Evolutionary conservation across 2,329 filamentous ascomycete genomes (phyloP).

Genomic region (Pestalotiopsis sp.): DNA sequence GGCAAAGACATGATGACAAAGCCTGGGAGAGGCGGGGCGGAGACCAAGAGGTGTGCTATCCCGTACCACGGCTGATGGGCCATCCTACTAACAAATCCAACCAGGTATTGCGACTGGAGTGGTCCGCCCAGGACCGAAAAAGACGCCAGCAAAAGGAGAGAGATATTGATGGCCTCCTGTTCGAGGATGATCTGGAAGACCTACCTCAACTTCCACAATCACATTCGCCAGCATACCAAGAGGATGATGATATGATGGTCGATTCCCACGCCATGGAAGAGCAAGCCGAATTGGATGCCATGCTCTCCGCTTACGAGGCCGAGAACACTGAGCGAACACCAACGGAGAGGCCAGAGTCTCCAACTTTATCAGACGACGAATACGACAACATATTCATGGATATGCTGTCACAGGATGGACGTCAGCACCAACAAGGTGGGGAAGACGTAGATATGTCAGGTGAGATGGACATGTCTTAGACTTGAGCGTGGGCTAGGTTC

Average conservation of each 20-base stretch:
- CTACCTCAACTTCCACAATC: conserved; percentile 38
- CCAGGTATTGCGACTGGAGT: conserved; percentile 45
- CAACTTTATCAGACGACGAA: conserved; percentile 54
- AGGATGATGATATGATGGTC: conserved; percentile 56
- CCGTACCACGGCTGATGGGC: not conserved
- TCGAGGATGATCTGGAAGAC: conserved; percentile 56
- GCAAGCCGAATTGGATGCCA: conserved; percentile 59
- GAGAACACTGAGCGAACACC: conserved; percentile 23
- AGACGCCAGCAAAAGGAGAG: conserved; percentile 39
- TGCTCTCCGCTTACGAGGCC: conserved; percentile 51
- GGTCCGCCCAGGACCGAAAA: conserved; percentile 40
- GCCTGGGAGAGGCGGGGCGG: conserved; percentile 63
- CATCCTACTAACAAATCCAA: not conserved
- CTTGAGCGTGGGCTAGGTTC: not conserved
- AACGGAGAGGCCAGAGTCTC: conserved; percentile 33
- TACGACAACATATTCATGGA: conserved; percentile 70
- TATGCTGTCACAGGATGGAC: conserved; percentile 51
- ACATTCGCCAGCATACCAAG: conserved; percentile 23
- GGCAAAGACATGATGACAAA: conserved; percentile 61
- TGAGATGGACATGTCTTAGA: conserved; percentile 51
- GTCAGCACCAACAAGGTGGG: conserved; percentile 19
- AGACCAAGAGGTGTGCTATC: conserved; percentile 56
- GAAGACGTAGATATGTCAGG: conserved; percentile 33
- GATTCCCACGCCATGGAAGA: conserved; percentile 55
- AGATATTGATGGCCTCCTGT: conserved; percentile 42